Evolutionary conservation across 768 basidiomycete genomes (phyloP), one percentile per base, ranked within the genome.

Genomic region (Boletus sensibilis): DNA sequence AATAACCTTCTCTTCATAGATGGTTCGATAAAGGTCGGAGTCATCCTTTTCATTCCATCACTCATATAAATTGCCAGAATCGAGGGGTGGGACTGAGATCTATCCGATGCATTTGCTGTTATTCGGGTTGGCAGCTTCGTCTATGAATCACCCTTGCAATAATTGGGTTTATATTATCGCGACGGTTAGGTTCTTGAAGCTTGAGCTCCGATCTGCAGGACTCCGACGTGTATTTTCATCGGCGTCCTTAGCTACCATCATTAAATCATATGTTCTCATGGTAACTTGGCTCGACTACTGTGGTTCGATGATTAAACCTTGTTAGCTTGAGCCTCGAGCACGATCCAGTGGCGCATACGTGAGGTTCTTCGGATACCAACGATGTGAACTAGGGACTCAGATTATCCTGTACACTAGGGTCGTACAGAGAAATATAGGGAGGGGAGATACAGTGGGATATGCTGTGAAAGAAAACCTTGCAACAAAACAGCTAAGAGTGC

Each of bases 231-330:
- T 39, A 42, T 53, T 35, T 47, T 31, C 16, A 40, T 39, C 1
- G 20, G 11, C 29, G 31, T 23, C 52, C 65, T 47, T 66, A 18
- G 27, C 43, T 53, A 67, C 65, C 66, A 66, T 68, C 65, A 65
- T 13, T 39, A 1, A 21, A 16, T 25, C 13, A 8, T 18, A 7
- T 7, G 16, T 34, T 44, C 51, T 43, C 61, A 47, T 64, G 52
- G 52, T 11, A 54, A 67, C 62, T 23, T 38, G 21, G 39, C 48
- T 52, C 25, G 27, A 43, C 45, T 9, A 35, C 35, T 25, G 12
- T 14, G 33, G 29, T 29, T 52, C 29, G 29, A 29, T 20, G 25
- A 66, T 60, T 60, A 63, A 66, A 68, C 56, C 52, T 42, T 62
- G 49, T 50, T 43, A 0, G 23, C 31, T 23, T 11, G 23, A 41